Conservation (phyloP, 108 stramenopile genomes). For the Pseudonitzschia multiseries region DNA sequence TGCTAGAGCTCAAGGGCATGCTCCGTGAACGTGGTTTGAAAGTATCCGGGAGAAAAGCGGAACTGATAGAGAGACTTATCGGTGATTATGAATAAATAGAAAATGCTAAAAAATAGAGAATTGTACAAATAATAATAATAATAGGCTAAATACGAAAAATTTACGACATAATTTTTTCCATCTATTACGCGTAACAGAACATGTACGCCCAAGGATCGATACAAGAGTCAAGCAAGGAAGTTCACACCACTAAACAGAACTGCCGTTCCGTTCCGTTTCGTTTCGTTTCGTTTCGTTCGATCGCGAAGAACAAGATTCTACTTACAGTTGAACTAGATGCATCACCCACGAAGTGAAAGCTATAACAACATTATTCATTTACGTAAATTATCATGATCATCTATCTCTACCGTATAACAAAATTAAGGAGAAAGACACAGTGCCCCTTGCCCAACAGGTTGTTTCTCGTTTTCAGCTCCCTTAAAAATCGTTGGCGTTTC, state of each 20-base stretch:
- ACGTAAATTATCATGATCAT: not conserved
- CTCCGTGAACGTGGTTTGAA: constrained; percentile 68
- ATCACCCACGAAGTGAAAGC: too few relatives aligned
- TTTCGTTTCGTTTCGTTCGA: too few relatives aligned
- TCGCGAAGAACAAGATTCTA: too few relatives aligned
- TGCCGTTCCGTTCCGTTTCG: too few relatives aligned
- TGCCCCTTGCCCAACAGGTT: not conserved
- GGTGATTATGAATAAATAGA: constrained; percentile 21
- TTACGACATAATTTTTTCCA: too few relatives aligned
- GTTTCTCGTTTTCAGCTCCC: not conserved
- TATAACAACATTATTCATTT: too few relatives aligned
- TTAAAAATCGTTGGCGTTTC: not conserved
- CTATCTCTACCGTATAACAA: not conserved
- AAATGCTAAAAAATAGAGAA: not conserved
- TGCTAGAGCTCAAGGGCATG: constrained; percentile 78
- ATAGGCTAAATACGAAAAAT: constrained; percentile 7
- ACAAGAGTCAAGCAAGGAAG: too few relatives aligned
- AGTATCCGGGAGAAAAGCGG: constrained; percentile 81
- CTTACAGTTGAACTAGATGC: too few relatives aligned
- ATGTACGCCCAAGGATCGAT: too few relatives aligned
- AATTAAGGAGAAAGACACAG: not conserved
- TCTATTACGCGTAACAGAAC: too few relatives aligned
- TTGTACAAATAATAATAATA: not conserved
- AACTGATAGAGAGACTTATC: constrained; percentile 66
- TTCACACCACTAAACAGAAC: too few relatives aligned